A percentile compares a stretch with the other conserved stretches of the same genome.
Conservation (phyloP, 805 yeast species). For the Citeromyces matritensis region DNA sequence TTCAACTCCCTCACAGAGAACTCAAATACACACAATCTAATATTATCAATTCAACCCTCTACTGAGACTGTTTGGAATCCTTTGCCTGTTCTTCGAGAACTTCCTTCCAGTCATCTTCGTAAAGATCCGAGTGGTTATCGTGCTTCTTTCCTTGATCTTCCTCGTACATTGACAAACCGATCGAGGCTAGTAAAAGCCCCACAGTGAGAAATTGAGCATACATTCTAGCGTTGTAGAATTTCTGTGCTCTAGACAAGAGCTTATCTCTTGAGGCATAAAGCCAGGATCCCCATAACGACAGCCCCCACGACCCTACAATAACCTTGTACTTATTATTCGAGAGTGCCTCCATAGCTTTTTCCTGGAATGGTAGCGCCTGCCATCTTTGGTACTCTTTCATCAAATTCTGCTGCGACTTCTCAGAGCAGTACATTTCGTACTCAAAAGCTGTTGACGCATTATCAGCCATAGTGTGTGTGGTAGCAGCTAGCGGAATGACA, state of each 20-base stretch:
- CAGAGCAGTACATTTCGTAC: constrained; percentile 38
- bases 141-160: constrained; percentile 27
- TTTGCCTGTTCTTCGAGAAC: too few species aligned
- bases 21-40: too few species aligned
- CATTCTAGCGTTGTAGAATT: constrained; percentile 81
- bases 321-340: constrained; percentile 48
- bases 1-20: too few species aligned
- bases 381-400: constrained; percentile 35
- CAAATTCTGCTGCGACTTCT: constrained; percentile 19
- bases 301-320: constrained; percentile 67
- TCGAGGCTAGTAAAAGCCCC: constrained; percentile 49
- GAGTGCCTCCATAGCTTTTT: constrained; percentile 32
- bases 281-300: constrained; percentile 73
- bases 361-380: constrained; percentile 28
- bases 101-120: constrained; percentile 28
- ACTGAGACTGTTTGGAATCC: too few species aligned
- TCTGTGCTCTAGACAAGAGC: constrained; percentile 62
- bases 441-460: constrained; percentile 57
- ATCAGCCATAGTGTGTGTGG: constrained; percentile 55
- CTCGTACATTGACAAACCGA: constrained; percentile 52
- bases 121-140: constrained; percentile 16
- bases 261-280: constrained; percentile 56
- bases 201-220: constrained; percentile 80
- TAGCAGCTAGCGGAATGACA: constrained; percentile 51
- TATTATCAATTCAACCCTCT: too few species aligned